phyloP scores from a whole-genome alignment of 495 filamentous ascomycete species.

The Pyrenula aspistea region DNA sequence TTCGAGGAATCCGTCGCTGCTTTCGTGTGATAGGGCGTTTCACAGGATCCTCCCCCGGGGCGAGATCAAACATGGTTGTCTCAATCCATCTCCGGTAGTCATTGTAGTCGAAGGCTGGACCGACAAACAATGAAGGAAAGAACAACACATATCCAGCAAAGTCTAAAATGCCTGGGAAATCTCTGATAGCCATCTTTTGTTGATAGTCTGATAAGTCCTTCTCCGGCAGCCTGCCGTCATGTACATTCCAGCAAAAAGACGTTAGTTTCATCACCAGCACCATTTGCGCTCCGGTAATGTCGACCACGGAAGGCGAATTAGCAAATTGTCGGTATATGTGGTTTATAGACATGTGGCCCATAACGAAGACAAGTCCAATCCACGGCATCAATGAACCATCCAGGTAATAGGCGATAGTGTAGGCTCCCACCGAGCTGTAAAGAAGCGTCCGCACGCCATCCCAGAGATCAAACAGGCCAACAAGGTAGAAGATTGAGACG shows the following conservation, averaged over 20 bases:
- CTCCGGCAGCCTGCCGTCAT: constrained; percentile 72
- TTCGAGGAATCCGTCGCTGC: constrained; percentile 90
- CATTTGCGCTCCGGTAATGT: constrained; percentile 97
- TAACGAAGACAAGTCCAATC: constrained; percentile 86
- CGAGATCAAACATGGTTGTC: constrained; percentile 85
- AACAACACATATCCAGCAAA: constrained; percentile 86
- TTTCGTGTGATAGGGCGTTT: constrained; percentile 76
- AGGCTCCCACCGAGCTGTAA: constrained; percentile 66
- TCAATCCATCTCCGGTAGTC: constrained; percentile 91
- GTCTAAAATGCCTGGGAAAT: constrained; percentile 65
- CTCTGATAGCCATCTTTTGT: constrained; percentile 61
- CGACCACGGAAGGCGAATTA: constrained; percentile 51
- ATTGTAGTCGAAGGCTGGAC: constrained; percentile 86
- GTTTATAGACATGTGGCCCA: constrained; percentile 88
- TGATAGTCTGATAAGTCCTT: constrained; percentile 75
- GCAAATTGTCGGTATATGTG: constrained; percentile 71
- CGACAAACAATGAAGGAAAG: constrained; percentile 79
- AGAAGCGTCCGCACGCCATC: constrained; percentile 66
- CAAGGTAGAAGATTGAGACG: constrained; percentile 75
- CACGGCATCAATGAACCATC: constrained; percentile 96
- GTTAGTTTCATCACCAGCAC: constrained; percentile 97
- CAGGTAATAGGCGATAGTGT: constrained; percentile 72
- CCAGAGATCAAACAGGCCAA: constrained; percentile 96
- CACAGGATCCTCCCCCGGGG: constrained; percentile 60
- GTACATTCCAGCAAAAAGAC: constrained; percentile 94